phyloP scores from a whole-genome alignment of 768 basidiomycete genomes.

The Trametes villosa region DNA sequence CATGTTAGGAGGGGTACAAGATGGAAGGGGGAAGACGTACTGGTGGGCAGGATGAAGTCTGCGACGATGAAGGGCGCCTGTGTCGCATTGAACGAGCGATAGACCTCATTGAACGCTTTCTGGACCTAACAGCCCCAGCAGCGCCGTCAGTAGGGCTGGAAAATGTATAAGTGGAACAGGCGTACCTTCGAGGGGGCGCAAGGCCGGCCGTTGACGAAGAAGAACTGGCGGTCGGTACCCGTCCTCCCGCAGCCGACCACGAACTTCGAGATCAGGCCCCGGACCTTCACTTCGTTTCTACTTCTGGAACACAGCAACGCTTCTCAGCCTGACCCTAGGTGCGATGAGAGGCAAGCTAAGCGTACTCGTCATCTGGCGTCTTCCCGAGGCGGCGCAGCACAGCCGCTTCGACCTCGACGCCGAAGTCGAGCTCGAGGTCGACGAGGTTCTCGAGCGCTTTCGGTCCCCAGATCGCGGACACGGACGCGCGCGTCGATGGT shows the following conservation, averaged over 20 bases:
- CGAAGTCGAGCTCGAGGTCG: slow-evolving; percentile 71
- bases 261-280: slow-evolving; percentile 87
- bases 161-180: neutral
- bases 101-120: slow-evolving; percentile 92
- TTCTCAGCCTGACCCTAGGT: too few relatives aligned
- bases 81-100: slow-evolving; percentile 74
- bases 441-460: slow-evolving; percentile 77
- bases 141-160: neutral
- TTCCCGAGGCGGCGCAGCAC: slow-evolving; percentile 49
- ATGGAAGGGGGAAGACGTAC: slow-evolving; percentile 44
- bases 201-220: slow-evolving; percentile 91
- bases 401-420: slow-evolving; percentile 66
- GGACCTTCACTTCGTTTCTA: slow-evolving; percentile 54
- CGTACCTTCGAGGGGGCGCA: slow-evolving; percentile 76
- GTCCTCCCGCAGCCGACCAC: slow-evolving; percentile 72
- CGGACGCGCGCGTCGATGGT: slow-evolving; percentile 61
- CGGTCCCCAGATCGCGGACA: slow-evolving; percentile 82
- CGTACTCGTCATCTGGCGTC: slow-evolving; percentile 24
- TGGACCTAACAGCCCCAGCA: slow-evolving; percentile 72
- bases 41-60: slow-evolving; percentile 79
- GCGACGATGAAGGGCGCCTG: slow-evolving; percentile 86
- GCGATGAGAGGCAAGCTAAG: too few relatives aligned
- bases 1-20: neutral
- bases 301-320: neutral
- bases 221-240: slow-evolving; percentile 86